phyloP scores from a whole-genome alignment of 1,284 basidiomycete species.

The Microstroma glucosiphilum region DNA sequence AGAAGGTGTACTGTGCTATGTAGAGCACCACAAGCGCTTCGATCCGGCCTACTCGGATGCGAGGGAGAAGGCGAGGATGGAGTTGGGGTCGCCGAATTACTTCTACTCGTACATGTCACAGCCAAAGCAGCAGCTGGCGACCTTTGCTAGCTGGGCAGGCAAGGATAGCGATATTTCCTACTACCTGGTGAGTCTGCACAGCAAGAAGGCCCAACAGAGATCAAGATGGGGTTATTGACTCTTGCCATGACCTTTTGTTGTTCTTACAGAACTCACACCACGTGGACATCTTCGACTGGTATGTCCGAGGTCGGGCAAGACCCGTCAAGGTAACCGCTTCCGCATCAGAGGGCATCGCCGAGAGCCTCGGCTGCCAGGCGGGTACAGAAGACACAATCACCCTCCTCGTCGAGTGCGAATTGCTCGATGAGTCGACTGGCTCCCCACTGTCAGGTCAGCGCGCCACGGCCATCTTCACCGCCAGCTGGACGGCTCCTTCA shows the following conservation, averaged over 20 bases:
- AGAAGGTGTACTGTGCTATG: constrained; percentile 77
- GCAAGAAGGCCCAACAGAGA: too few relatives aligned
- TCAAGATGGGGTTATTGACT: too few relatives aligned
- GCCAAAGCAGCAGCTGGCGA: constrained; percentile 86
- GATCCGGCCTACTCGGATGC: constrained; percentile 91
- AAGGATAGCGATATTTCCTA: constrained; percentile 67
- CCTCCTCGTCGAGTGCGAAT: constrained; percentile 82
- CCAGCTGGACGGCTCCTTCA: constrained; percentile 55
- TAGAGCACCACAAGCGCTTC: constrained; percentile 71
- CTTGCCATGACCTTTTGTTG: too few relatives aligned
- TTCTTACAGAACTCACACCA: neutral
- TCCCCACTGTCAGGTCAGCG: constrained; percentile 46
- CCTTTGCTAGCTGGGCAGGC: constrained; percentile 81
- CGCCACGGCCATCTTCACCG: constrained; percentile 81
- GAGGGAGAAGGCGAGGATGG: constrained; percentile 62
- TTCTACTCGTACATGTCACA: constrained; percentile 70
- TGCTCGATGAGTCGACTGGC: constrained; percentile 61
- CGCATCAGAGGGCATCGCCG: constrained; percentile 80
- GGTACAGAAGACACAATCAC: constrained; percentile 91
- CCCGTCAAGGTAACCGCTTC: constrained; percentile 80
- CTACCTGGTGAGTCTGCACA: constrained; percentile 85
- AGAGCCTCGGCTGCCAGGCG: constrained; percentile 70
- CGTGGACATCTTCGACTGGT: constrained; percentile 62
- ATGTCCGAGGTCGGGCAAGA: constrained; percentile 59
- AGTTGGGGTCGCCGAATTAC: constrained; percentile 85